These are phyloP conservation scores for Danielia oregonensis DNA, from an alignment of 805 yeast species.

Conservation along the genomic window DNA sequence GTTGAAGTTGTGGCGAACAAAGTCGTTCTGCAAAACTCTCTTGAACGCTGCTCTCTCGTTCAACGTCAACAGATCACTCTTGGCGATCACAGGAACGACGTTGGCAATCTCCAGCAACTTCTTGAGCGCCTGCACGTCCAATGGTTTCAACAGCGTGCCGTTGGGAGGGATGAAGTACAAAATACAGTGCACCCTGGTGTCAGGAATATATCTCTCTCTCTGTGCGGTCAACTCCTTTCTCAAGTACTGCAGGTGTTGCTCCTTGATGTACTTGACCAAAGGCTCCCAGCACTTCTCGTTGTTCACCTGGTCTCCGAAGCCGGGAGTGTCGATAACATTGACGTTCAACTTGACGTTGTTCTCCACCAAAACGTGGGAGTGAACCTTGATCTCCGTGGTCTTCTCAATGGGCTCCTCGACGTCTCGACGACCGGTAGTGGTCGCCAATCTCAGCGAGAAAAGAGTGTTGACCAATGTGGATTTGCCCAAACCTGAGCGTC, in stretches of 20 bases:
- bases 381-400: slow-evolving; percentile 79
- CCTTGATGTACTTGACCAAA: slow-evolving; percentile 87
- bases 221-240: slow-evolving; percentile 94
- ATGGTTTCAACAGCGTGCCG: slow-evolving; percentile 75
- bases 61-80: slow-evolving; percentile 83
- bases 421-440: slow-evolving; percentile 66
- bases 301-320: slow-evolving; percentile 95
- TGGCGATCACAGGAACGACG: slow-evolving; percentile 93
- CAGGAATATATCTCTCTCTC: slow-evolving; percentile 77
- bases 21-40: slow-evolving; percentile 71
- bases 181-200: slow-evolving; percentile 91
- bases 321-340: slow-evolving; percentile 94
- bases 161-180: slow-evolving; percentile 83
- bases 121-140: slow-evolving; percentile 79
- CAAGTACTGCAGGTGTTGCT: slow-evolving; percentile 86
- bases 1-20: slow-evolving; percentile 64
- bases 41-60: slow-evolving; percentile 81
- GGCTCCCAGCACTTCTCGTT: slow-evolving; percentile 98
- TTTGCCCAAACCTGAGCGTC: slow-evolving; percentile 88
- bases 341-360: slow-evolving; percentile 83
- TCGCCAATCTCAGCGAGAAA: slow-evolving; percentile 76
- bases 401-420: slow-evolving; percentile 72
- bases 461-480: slow-evolving; percentile 88
- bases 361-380: slow-evolving; percentile 70
- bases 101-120: slow-evolving; percentile 86